Evolutionary conservation across 2,329 filamentous ascomycete species (phyloP).

Genomic region (Hypoxylon sp.): DNA sequence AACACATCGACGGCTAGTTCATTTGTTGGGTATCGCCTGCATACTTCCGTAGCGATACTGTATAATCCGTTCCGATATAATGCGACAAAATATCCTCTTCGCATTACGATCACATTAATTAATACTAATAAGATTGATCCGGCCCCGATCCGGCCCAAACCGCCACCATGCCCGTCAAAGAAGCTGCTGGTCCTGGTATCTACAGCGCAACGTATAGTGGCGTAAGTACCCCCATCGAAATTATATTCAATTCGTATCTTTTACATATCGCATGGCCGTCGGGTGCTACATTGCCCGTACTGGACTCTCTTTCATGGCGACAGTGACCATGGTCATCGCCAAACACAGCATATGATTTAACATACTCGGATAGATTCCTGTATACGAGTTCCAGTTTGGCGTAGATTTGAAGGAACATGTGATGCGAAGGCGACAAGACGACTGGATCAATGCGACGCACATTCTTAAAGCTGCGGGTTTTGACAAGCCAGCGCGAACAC

Average conservation of each 20-base stretch:
- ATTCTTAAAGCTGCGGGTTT: constrained; percentile 97
- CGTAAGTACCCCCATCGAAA: constrained; percentile 58
- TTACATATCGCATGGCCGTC: background rate
- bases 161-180: constrained; percentile 60
- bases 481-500: constrained; percentile 94
- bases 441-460: constrained; percentile 99
- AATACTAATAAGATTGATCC: background rate
- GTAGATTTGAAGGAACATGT: constrained; percentile 85
- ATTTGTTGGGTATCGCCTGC: background rate
- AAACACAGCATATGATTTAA: constrained; percentile 13
- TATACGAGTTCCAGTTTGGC: constrained; percentile 92
- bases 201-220: constrained; percentile 78
- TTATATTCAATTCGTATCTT: background rate
- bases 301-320: constrained; percentile 1
- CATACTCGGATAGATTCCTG: constrained; percentile 76
- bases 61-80: background rate
- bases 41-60: background rate
- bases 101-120: background rate
- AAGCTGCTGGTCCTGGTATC: constrained; percentile 60
- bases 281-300: background rate
- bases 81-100: background rate
- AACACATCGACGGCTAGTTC: background rate
- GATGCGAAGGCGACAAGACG: constrained; percentile 91
- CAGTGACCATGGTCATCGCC: background rate
- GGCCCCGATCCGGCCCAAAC: constrained; percentile 26